A percentile compares a stretch with the other conserved stretches of the same genome.
These are phyloP conservation scores for Pulveroboletus ridleyi DNA, from an alignment of 1,284 basidiomycete species.

Conservation along the genomic window DNA sequence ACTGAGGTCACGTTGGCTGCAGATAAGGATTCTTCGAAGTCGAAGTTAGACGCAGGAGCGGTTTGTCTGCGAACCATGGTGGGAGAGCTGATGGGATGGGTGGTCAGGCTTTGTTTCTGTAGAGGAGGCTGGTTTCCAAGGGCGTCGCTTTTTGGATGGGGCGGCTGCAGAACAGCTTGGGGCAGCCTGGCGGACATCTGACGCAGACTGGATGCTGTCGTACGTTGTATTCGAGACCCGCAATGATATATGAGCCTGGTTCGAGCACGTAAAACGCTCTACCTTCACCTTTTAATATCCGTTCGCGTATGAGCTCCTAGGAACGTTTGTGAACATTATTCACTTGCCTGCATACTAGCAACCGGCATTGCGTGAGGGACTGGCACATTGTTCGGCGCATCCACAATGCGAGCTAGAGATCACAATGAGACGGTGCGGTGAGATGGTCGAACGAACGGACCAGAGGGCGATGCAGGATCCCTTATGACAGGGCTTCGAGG, in stretches of 20 bases:
- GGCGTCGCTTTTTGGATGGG: constrained; percentile 20
- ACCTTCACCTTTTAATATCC: too few species aligned
- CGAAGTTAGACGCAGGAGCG: constrained; percentile 23
- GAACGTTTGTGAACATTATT: too few species aligned
- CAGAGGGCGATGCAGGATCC: constrained; percentile 4
- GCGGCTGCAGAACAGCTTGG: constrained; percentile 3
- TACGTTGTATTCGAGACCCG: constrained; percentile 27
- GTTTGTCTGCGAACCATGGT: constrained; percentile 35
- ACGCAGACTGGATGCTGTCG: constrained; percentile 20
- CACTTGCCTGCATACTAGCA: too few species aligned
- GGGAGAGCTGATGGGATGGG: constrained; percentile 15
- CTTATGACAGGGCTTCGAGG: constrained; percentile 7
- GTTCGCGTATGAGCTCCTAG: too few species aligned
- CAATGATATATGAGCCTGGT: background rate
- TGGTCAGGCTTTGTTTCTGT: background rate
- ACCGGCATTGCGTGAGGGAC: constrained; percentile 20
- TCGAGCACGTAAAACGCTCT: constrained; percentile 16
- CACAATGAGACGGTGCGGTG: constrained; percentile 6
- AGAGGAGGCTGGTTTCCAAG: constrained; percentile 28
- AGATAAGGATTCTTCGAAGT: constrained; percentile 38
- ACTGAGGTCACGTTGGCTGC: constrained; percentile 38
- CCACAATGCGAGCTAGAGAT: constrained; percentile 17
- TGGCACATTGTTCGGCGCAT: constrained; percentile 9
- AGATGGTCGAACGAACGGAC: constrained; percentile 22
- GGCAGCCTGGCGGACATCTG: constrained; percentile 8